These are phyloP conservation scores for Fraxinus greggii DNA, from an alignment of 305 asterid genomes.

Conservation along the genomic window DNA sequence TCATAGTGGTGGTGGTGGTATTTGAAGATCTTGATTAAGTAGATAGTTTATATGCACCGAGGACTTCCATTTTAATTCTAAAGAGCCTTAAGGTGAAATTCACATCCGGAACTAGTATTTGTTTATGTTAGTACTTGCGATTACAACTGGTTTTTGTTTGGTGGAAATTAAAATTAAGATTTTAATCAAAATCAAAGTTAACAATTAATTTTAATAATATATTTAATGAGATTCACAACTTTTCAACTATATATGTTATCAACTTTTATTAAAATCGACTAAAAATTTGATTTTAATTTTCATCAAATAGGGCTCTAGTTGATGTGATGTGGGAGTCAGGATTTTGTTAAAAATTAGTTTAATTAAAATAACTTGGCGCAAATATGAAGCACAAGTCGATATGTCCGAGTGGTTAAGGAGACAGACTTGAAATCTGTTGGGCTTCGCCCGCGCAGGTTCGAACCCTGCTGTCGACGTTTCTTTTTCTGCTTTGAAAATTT, in stretches of 20 bases:
- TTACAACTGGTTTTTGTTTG: not conserved
- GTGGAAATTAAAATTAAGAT: not conserved
- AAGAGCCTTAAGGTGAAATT: not conserved
- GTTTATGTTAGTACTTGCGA: not conserved
- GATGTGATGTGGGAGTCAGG: not conserved
- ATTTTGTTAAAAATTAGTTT: too few relatives aligned
- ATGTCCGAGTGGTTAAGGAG: constrained; percentile 99
- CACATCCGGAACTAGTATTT: not conserved
- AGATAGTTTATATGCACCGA: not conserved
- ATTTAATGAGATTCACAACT: too few relatives aligned
- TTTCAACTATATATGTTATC: too few relatives aligned
- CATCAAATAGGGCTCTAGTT: not conserved
- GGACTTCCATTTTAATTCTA: not conserved
- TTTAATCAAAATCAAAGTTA: not conserved
- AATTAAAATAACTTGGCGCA: not conserved
- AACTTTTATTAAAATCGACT: not conserved
- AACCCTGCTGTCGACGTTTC: constrained; percentile 81
- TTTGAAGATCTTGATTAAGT: not conserved
- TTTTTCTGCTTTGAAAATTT: not conserved
- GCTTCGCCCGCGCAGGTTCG: constrained; percentile 97
- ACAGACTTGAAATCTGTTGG: constrained; percentile 97
- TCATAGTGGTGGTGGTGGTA: not conserved
- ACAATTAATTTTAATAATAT: too few relatives aligned
- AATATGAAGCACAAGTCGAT: constrained; percentile 36
- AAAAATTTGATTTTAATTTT: too few relatives aligned